These are phyloP conservation scores for Tetrahymena thermophila DNA, from an alignment of 73 alveolate genomes.

Conservation along the genomic window DNA sequence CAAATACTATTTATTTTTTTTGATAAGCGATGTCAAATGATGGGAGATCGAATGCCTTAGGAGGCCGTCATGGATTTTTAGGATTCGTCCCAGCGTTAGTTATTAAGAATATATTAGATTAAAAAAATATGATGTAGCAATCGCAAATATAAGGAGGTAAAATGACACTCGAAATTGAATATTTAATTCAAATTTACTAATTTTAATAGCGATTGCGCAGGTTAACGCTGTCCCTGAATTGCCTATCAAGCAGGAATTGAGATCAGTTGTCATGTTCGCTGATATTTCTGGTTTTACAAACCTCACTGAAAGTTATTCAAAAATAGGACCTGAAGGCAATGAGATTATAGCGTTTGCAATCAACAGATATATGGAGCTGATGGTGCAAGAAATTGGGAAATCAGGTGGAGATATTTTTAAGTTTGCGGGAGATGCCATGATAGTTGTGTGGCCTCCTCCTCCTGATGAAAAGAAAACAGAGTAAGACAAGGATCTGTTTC, in stretches of 20 bases:
- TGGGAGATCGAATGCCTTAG: background rate
- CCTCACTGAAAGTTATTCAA: slow-evolving; percentile 15
- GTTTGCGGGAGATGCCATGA: slow-evolving; percentile 91
- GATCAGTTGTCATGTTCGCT: slow-evolving; percentile 40
- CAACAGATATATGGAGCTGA: slow-evolving; percentile 84
- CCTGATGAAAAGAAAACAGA: slow-evolving; percentile 11
- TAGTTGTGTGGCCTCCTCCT: slow-evolving; percentile 89
- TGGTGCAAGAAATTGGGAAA: slow-evolving; percentile 68
- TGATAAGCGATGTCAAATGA: background rate
- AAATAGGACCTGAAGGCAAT: slow-evolving; percentile 82
- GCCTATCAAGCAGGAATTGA: slow-evolving; percentile 1
- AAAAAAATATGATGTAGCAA: background rate
- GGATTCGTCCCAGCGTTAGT: slow-evolving; percentile 38
- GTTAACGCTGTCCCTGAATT: background rate
- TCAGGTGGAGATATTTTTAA: slow-evolving; percentile 93
- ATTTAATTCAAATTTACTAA: background rate
- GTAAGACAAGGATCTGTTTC: slow-evolving; percentile 2
- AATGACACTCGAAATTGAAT: background rate
- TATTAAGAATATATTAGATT: slow-evolving; percentile 10
- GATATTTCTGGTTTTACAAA: slow-evolving; percentile 44
- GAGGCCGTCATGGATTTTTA: slow-evolving; percentile 9
- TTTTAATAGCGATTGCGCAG: background rate
- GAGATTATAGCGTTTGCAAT: slow-evolving; percentile 84
- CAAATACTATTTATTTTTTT: background rate
- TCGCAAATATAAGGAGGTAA: background rate